A percentile compares a stretch with the other conserved stretches of the same genome.
Evolutionary conservation across 305 asterid species (phyloP).

Genomic region (Fraxinus velutina): DNA sequence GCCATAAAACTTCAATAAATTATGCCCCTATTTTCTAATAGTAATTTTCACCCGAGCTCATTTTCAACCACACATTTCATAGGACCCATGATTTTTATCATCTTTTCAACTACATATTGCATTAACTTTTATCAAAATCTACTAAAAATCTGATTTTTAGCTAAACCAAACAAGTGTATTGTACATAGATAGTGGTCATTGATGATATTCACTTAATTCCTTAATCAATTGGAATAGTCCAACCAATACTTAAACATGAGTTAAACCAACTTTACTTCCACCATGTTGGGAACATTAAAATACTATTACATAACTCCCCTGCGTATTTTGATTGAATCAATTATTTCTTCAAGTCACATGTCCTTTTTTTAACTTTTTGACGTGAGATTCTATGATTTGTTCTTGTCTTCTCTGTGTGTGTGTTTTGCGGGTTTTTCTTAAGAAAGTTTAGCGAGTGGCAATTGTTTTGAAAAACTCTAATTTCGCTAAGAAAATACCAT

Average conservation of each 20-base stretch:
- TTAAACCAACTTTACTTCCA: not conserved
- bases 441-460: slow-evolving; percentile 16
- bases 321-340: not conserved
- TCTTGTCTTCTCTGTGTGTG: slow-evolving; percentile 13
- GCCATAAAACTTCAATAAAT: not conserved
- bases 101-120: not conserved
- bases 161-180: not conserved
- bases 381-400: slow-evolving; percentile 15
- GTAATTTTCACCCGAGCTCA: not conserved
- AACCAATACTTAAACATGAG: not conserved
- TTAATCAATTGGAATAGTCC: not conserved
- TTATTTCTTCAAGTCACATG: not conserved
- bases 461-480: not conserved
- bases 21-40: not conserved
- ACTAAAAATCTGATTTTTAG: not conserved
- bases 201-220: not conserved
- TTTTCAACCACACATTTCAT: not conserved
- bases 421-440: not conserved
- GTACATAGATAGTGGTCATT: slow-evolving; percentile 2
- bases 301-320: not conserved
- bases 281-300: not conserved
- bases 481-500: not conserved
- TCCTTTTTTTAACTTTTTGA: not conserved
- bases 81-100: not conserved
- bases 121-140: not conserved